Evolutionary conservation across 768 basidiomycete species (phyloP).

Genomic region (Phylloporus arenicola): DNA sequence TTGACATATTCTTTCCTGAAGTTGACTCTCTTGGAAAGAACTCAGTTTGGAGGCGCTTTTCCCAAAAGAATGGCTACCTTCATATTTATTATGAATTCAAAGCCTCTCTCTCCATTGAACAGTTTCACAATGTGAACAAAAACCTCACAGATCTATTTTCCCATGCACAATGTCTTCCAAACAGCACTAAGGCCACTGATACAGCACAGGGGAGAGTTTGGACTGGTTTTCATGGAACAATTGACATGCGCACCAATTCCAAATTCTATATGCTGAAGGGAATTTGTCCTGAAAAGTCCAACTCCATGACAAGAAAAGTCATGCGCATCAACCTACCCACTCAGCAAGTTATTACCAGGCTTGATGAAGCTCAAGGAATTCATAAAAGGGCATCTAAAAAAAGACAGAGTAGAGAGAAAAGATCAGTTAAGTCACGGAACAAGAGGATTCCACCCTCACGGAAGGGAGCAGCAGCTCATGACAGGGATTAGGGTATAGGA

Average conservation of each 20-base stretch:
- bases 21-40: not conserved
- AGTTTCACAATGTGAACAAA: not conserved
- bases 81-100: not conserved
- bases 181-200: not conserved
- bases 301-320: not conserved
- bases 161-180: conserved; percentile 4
- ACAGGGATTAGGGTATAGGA: too few relatives aligned
- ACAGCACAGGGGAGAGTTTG: not conserved
- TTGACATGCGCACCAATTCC: conserved; percentile 4
- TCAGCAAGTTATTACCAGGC: not conserved
- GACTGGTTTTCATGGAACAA: not conserved
- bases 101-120: not conserved
- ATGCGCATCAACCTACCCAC: conserved; percentile 4
- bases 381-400: not conserved
- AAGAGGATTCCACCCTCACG: conserved; percentile 1
- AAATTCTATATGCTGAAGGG: conserved; percentile 2
- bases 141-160: not conserved
- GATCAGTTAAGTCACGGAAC: not conserved
- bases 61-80: not conserved
- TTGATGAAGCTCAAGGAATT: conserved; percentile 7
- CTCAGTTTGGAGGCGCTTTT: conserved; percentile 2
- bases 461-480: not conserved
- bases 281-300: not conserved
- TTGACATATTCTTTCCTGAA: conserved; percentile 2
- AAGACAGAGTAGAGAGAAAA: not conserved